Evolutionary conservation across 305 asterid genomes (phyloP).

Genomic region (Plantago coronopus): DNA sequence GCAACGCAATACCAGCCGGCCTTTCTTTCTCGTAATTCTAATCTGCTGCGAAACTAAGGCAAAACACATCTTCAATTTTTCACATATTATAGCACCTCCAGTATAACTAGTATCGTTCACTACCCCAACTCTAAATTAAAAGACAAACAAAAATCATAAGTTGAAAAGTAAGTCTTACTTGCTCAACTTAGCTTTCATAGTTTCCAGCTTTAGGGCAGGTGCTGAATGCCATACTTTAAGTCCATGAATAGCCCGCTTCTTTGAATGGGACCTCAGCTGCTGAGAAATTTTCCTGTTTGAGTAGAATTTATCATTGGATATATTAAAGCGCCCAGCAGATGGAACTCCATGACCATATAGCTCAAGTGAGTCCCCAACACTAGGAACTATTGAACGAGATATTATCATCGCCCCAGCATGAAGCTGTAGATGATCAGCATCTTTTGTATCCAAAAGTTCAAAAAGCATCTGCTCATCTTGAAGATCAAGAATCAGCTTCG

Average conservation of each 20-base stretch:
- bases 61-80: no score
- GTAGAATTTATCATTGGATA: conserved; percentile 92
- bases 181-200: conserved; percentile 95
- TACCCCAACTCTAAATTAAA: conserved; percentile 9
- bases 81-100: background rate
- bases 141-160: conserved; percentile 21
- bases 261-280: conserved; percentile 88
- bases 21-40: no score
- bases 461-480: conserved; percentile 99
- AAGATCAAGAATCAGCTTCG: conserved; percentile 87
- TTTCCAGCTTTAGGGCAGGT: conserved; percentile 95
- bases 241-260: conserved; percentile 86
- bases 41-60: no score
- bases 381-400: conserved; percentile 55
- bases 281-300: conserved; percentile 89
- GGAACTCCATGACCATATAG: conserved; percentile 57
- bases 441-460: conserved; percentile 71
- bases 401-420: conserved; percentile 97
- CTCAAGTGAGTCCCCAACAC: conserved; percentile 58
- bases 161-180: conserved; percentile 50
- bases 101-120: background rate
- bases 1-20: no score
- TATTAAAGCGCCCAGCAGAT: conserved; percentile 76
- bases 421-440: conserved; percentile 56
- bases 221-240: conserved; percentile 92